These are phyloP conservation scores for Tetrahymena elliotti DNA, from an alignment of 73 alveolate species.

Conservation along the genomic window DNA sequence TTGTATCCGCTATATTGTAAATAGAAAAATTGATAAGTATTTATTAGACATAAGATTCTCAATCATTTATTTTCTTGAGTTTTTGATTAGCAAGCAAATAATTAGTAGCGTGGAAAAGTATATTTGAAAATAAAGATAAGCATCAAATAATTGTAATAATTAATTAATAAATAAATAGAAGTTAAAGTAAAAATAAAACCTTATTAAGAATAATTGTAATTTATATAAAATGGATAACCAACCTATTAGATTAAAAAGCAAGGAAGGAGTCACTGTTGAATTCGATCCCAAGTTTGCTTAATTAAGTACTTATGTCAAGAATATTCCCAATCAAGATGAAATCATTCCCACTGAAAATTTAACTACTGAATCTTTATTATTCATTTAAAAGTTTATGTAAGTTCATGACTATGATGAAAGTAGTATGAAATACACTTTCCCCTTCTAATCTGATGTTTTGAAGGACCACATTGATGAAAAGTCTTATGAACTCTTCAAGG, in stretches of 20 bases:
- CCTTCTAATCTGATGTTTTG: not conserved
- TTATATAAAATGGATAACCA: not conserved
- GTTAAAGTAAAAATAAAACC: not conserved
- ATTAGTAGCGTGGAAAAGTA: not conserved
- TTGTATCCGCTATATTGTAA: not conserved
- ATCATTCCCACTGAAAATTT: not conserved
- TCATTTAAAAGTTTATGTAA: not conserved
- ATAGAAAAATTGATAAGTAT: not conserved
- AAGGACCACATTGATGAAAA: not conserved
- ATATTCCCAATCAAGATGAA: not conserved
- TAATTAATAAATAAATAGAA: not conserved
- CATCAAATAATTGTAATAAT: not conserved
- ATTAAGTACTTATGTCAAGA: not conserved
- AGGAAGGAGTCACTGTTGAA: not conserved
- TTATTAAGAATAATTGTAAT: not conserved
- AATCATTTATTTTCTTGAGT: not conserved
- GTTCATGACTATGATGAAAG: not conserved
- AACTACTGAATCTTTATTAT: not conserved
- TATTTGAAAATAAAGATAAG: not conserved
- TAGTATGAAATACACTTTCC: not conserved
- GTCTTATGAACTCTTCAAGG: not conserved
- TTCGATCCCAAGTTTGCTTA: not conserved
- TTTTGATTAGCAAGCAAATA: too few relatives aligned
- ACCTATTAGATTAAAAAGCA: not conserved
- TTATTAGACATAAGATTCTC: not conserved